Base-by-base conservation (phyloP, 1,139 yeast species). In the Lodderomyces jiufengensis region DNA sequence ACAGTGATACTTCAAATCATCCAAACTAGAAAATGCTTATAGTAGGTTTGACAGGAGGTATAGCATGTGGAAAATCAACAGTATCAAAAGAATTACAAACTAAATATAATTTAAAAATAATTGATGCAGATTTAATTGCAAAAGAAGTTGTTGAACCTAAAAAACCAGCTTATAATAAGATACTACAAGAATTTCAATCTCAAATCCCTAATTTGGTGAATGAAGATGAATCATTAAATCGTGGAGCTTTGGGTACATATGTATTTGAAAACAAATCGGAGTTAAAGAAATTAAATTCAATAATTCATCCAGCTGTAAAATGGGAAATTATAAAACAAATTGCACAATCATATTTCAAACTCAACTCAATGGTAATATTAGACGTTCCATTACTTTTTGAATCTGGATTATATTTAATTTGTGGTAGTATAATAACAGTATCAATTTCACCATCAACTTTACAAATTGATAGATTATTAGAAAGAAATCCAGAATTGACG, bases 1-100 rank as follows among this genome's bases (percentile, higher is more conserved):
- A n/a, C 9, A 25, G n/a, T 15, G 11, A 16, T 12, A 13, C 12
- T 10, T 10, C 12, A 23, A 23, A 5, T 23, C 20, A 18, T 7
- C n/a, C n/a, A n/a, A n/a, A n/a, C n/a, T n/a, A n/a, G n/a, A n/a
- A n/a, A 18, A 92, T 92, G 98, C 74, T 92, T 36, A 74, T 92
- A 24, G 75, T 94, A 8, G 99, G 99, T 1, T 72, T 92, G 18
- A 92, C 98, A 0, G 99, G 99, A 1, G 97, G 97, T 1, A 92
- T 92, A 36, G 95, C 97, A 8, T 76, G 94, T 4, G 99, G 99
- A 1, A 94, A 94, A 55, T 84, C 95, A 10, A 90, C 97, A 0
- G 97, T 87, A 0, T 86, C 97, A 0, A 56, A 63, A 12, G 59
- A 73, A 21, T 62, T 92, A 9, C 45, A 57, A 6, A 73, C 76